Evolutionary conservation across 1,139 yeast genomes (phyloP).

Genomic region (Kodamaea fungicola): DNA sequence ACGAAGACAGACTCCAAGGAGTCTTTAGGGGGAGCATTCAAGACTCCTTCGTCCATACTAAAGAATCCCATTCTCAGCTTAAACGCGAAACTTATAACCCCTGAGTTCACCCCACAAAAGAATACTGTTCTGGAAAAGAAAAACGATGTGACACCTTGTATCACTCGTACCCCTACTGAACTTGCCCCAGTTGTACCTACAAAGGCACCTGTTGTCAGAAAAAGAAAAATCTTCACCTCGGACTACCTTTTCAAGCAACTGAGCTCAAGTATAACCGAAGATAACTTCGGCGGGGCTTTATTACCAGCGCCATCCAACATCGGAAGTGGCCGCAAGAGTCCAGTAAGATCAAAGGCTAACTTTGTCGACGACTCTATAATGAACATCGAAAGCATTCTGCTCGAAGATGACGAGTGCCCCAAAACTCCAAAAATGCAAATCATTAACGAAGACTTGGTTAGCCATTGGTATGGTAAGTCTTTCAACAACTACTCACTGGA

Average conservation of each 20-base stretch:
- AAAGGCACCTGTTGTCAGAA: slow-evolving; percentile 8
- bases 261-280: not conserved
- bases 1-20: not conserved
- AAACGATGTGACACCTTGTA: slow-evolving; percentile 12
- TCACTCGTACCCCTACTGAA: slow-evolving; percentile 4
- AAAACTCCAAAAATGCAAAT: slow-evolving; percentile 36
- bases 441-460: slow-evolving; percentile 30
- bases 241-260: slow-evolving; percentile 14
- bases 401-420: slow-evolving; percentile 16
- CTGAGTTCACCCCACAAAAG: slow-evolving; percentile 37
- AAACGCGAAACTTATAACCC: slow-evolving; percentile 22
- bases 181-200: slow-evolving; percentile 5
- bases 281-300: slow-evolving; percentile 23
- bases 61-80: slow-evolving; percentile 8
- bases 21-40: slow-evolving; percentile 7
- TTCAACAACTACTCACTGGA: slow-evolving; percentile 25
- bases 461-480: slow-evolving; percentile 39
- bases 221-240: slow-evolving; percentile 12
- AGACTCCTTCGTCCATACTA: slow-evolving; percentile 12
- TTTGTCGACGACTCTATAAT: not conserved
- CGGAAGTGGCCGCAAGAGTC: slow-evolving; percentile 32
- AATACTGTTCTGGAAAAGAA: slow-evolving; percentile 12
- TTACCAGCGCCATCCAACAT: slow-evolving; percentile 43
- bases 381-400: slow-evolving; percentile 6
- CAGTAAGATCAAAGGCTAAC: not conserved